phyloP scores from a whole-genome alignment of 805 yeast species.

The Tetrapisispora arboricola region DNA sequence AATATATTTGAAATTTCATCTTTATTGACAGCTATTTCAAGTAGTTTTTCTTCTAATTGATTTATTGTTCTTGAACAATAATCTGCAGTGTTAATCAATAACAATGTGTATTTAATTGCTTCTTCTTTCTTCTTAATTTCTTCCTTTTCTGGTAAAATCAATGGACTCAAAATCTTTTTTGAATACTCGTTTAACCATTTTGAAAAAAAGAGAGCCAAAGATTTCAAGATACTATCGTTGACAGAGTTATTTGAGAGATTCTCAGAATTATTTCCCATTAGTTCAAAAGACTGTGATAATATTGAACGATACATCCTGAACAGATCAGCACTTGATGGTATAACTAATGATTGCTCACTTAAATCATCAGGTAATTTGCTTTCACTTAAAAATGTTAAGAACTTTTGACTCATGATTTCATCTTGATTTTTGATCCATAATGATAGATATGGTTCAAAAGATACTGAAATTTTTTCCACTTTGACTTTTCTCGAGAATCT shows the following conservation, averaged over 20 bases:
- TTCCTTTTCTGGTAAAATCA: conserved; percentile 35
- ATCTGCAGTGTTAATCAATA: conserved; percentile 80
- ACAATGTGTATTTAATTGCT: conserved; percentile 54
- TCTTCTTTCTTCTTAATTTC: conserved; percentile 40
- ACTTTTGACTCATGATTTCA: conserved; percentile 45
- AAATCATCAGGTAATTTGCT: conserved; percentile 42
- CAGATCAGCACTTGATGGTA: conserved; percentile 80
- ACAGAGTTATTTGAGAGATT: conserved; percentile 8
- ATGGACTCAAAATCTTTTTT: conserved; percentile 38
- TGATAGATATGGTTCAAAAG: conserved; percentile 76
- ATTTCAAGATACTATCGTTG: conserved; percentile 25
- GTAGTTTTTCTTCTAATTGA: conserved; percentile 60
- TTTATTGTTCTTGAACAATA: conserved; percentile 70
- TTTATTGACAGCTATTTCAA: conserved; percentile 29
- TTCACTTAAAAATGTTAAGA: conserved; percentile 53
- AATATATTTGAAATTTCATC: conserved; percentile 39
- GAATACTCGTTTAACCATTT: conserved; percentile 56
- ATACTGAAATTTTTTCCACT: conserved; percentile 41
- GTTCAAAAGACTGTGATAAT: conserved; percentile 55
- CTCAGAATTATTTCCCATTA: conserved; percentile 31
- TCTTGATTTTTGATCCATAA: conserved; percentile 87
- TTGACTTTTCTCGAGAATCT: conserved; percentile 41
- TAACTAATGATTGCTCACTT: conserved; percentile 47
- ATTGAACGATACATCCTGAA: conserved; percentile 69
- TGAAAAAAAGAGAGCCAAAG: conserved; percentile 49